These are phyloP conservation scores for Amaranthus hypochondriacus DNA, from an alignment of 148 eudicot species.

Conservation along the genomic window DNA sequence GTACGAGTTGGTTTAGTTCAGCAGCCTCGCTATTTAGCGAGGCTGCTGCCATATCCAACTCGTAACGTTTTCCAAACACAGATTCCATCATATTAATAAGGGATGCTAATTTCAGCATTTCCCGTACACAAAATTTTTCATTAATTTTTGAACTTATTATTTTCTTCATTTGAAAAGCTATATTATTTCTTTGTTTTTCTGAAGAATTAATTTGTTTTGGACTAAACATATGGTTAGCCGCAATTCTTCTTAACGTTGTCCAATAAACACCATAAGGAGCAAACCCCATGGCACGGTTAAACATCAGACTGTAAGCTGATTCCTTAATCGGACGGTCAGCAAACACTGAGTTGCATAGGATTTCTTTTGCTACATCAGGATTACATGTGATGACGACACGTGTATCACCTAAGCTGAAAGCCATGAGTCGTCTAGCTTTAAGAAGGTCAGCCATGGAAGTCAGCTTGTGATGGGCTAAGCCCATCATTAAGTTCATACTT, in stretches of 20 bases:
- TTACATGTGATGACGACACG: constrained; percentile 52
- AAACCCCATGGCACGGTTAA: constrained; percentile 70
- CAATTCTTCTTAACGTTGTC: constrained; percentile 49
- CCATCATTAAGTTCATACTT: constrained; percentile 47
- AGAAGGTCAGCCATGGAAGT: constrained; percentile 30
- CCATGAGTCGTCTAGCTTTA: constrained; percentile 48
- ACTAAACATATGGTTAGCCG: constrained; percentile 52
- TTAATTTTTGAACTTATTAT: not conserved
- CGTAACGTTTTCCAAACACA: constrained; percentile 47
- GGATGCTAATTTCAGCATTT: constrained; percentile 44
- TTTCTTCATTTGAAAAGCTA: not conserved
- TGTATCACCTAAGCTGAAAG: constrained; percentile 60
- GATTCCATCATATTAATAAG: constrained; percentile 58
- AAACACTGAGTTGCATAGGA: constrained; percentile 40
- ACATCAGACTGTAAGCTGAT: constrained; percentile 61
- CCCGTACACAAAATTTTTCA: constrained; percentile 27
- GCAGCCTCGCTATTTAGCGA: constrained; percentile 20
- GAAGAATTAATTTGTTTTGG: constrained; percentile 33
- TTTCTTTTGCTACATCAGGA: constrained; percentile 54
- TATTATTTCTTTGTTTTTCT: not conserved
- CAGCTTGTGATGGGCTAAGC: constrained; percentile 49
- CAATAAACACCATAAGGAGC: constrained; percentile 67
- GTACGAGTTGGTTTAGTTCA: constrained; percentile 48
- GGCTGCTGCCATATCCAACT: constrained; percentile 18
- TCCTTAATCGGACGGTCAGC: constrained; percentile 65